Conservation (phyloP, 2,329 filamentous ascomycete species). For the Penicillium sp. region DNA sequence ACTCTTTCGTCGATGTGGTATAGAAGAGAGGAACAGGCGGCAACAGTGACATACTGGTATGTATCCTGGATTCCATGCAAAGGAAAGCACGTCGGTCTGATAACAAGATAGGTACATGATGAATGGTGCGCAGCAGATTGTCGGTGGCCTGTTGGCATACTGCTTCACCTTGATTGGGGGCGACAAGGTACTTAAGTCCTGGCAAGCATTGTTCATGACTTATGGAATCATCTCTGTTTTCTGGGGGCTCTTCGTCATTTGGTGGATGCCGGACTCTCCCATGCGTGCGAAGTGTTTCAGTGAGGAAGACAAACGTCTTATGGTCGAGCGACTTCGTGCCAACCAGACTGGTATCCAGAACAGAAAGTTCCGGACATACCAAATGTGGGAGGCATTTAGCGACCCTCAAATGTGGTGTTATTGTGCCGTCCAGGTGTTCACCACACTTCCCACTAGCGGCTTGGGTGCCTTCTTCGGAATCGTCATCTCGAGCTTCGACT, state of each 20-base stretch:
- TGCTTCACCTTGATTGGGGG: conserved; percentile 50
- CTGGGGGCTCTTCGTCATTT: conserved; percentile 62
- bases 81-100: not conserved
- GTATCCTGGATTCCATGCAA: not conserved
- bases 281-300: conserved; percentile 68
- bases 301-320: conserved; percentile 62
- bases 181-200: conserved; percentile 55
- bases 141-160: conserved; percentile 65
- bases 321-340: conserved; percentile 58
- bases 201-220: conserved; percentile 65
- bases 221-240: conserved; percentile 62
- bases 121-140: conserved; percentile 70
- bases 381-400: conserved; percentile 54
- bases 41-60: conserved; percentile 65
- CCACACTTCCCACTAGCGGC: conserved; percentile 68
- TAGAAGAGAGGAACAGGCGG: conserved; percentile 62
- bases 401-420: conserved; percentile 68
- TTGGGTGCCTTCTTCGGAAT: conserved; percentile 71
- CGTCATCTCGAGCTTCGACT: conserved; percentile 67
- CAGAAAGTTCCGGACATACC: conserved; percentile 51
- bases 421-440: conserved; percentile 63
- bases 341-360: conserved; percentile 63
- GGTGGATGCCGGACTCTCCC: conserved; percentile 64
- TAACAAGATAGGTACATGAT: conserved; percentile 58
- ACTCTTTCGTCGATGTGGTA: conserved; percentile 69